Base-by-base conservation (phyloP, 345 rosid genomes). In the Eucalyptus melliodora region DNA sequence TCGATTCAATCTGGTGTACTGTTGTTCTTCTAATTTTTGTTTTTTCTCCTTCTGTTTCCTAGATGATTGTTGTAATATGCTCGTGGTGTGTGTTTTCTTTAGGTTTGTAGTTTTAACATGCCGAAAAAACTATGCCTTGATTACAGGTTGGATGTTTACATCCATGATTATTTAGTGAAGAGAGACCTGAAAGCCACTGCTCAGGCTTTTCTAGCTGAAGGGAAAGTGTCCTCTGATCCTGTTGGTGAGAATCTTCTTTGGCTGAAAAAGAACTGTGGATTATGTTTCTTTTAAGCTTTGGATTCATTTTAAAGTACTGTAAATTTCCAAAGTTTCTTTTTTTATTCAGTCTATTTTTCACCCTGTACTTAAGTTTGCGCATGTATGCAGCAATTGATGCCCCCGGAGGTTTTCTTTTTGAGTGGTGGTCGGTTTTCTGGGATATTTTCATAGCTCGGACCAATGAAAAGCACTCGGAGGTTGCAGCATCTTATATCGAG, bases 361-460 rank as follows among this genome's bases (percentile, higher is more conserved):
- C 77, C 47, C 83, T 42, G 53, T 83, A 16, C 67, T 56, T 59
- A 21, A 53, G 51, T 60, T 59, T 65, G 51, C 16, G 27, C 45
- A 30, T 86, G 26, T 90, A 90, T 90, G 89, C 94, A 97, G 99
- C 99, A 47, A 98, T 98, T 88, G 99, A 98, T 89, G 99, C 99
- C 24, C 99, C 99, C 45, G 99, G 99, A 44, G 99, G 99, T 42
- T 98, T 98, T 92, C 96, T 98, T 69, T 98, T 98, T 91, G 99
- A 98, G 92, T 98, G 99, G 99, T 98, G 99, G 99, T 98, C 99
- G 16, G 99, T 98, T 82, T 98, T 98, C 91, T 98, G 99, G 99
- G 99, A 98, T 92, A 98, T 98, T 89, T 98, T 98, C 89, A 98
- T 98, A 92, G 99, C 99, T 45, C 96, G 99, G 92, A 98, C 99